phyloP scores from a whole-genome alignment of 2,329 filamentous ascomycete species.

The Colletotrichum trifolii region DNA sequence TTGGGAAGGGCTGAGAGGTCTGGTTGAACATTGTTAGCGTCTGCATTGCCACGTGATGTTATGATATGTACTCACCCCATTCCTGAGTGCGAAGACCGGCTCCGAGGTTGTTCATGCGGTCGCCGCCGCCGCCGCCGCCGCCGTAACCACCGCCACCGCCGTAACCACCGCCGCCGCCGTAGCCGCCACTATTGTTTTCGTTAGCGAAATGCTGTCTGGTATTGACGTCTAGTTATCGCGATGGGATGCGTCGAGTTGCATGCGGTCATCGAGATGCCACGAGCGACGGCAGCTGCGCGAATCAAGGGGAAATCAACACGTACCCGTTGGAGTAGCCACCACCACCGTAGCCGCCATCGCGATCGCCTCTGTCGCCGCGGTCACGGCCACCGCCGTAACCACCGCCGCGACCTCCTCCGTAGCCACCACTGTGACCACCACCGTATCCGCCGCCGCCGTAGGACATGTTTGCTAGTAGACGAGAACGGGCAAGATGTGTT shows the following conservation, averaged over 20 bases:
- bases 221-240: conserved; percentile 11
- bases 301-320: conserved; percentile 45
- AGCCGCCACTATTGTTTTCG: conserved; percentile 27
- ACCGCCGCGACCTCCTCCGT: conserved; percentile 43
- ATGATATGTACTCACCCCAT: conserved; percentile 75
- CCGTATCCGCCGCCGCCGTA: conserved; percentile 52
- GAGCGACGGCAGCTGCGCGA: conserved; percentile 43
- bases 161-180: conserved; percentile 63
- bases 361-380: conserved; percentile 43
- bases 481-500: conserved; percentile 15
- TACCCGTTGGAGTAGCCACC: conserved; percentile 56
- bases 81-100: conserved; percentile 86
- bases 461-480: conserved; percentile 53
- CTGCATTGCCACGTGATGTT: neutral
- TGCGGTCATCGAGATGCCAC: neutral
- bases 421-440: conserved; percentile 45
- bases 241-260: neutral
- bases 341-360: conserved; percentile 44
- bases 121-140: conserved; percentile 76
- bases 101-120: conserved; percentile 94
- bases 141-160: conserved; percentile 54
- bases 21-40: conserved; percentile 50
- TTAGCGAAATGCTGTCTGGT: conserved; percentile 47
- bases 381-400: conserved; percentile 44
- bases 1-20: conserved; percentile 86